Base-by-base conservation (phyloP, 345 rosid species). In the Acer saccharum region DNA sequence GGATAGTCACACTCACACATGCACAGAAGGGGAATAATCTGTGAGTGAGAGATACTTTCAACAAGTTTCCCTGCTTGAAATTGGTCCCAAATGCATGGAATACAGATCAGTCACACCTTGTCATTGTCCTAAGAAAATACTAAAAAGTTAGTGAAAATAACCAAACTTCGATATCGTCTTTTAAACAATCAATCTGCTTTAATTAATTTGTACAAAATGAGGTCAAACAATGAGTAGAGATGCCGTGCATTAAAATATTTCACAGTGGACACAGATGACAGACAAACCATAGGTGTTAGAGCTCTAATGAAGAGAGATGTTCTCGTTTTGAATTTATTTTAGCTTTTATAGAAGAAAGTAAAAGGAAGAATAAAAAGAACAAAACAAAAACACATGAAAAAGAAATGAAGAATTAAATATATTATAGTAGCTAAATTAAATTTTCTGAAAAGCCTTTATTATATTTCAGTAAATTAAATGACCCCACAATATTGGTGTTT, bases 81-180 rank as follows among this genome's bases (percentile, higher is more conserved):
- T 68, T 69, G 71, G 64, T 60, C 73, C 72, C 66, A 74, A 73
- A 35, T 77, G 74, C 71, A 80, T 2, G 71, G 69, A 67, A 16
- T 44, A 2, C 20, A 18, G 62, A 65, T 10, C 43, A 29, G 13
- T 76, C 77, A 17, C 64, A 55, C 73, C 79, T 52, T 74, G 76
- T 79, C 83, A 55, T 21, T 76, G 78, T 79, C 78, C 69, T 20
- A 1, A 58, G 3, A 69, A 58, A 65, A 11, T 10, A 77, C 52
- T 29, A 16, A 11, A 74, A 82, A 68, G 82, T 46, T 11, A n/a
- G 55, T 61, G 78, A 84, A 82, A 77, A 58, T 73, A 77, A 68
- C 78, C 21, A 20, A 75, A 18, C 68, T 62, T 72, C 14, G 12
- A 69, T 14, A 20, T 74, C 48, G 21, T 54, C 52, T 58, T 70